Conservation (phyloP, 2,329 filamentous ascomycete genomes). For the Diaporthe aspalathi region DNA sequence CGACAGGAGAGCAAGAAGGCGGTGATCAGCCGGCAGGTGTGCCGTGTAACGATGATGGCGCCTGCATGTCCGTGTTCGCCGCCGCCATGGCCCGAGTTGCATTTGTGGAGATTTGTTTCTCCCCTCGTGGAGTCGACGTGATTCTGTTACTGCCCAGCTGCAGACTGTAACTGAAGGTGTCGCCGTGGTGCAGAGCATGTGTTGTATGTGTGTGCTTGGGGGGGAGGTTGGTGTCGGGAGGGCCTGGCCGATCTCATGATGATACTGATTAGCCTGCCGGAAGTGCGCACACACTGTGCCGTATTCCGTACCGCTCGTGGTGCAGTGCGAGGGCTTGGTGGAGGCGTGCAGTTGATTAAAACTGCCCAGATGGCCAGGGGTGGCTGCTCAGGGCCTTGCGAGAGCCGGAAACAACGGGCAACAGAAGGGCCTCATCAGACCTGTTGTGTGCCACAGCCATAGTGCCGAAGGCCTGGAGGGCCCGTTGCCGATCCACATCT, state of each 20-base stretch:
- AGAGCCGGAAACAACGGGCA: too few species aligned
- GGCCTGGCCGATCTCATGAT: conserved; percentile 12
- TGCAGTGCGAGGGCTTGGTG: not conserved
- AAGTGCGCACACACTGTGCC: not conserved
- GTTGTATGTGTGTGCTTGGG: not conserved
- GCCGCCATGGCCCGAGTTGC: not conserved
- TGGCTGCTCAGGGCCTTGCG: too few species aligned
- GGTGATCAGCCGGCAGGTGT: too few species aligned
- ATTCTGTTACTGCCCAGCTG: conserved; percentile 21
- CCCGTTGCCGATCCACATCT: conserved; percentile 30
- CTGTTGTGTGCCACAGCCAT: not conserved
- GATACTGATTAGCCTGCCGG: too few species aligned
- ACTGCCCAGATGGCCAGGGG: conserved; percentile 22
- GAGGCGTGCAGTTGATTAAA: conserved; percentile 8
- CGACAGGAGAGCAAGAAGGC: not conserved
- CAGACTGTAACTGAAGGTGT: conserved; percentile 20
- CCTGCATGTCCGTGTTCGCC: too few species aligned
- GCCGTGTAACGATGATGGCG: not conserved
- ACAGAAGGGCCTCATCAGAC: not conserved
- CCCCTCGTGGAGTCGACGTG: not conserved
- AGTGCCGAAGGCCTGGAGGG: conserved; percentile 5
- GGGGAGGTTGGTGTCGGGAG: not conserved
- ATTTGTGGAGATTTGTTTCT: conserved; percentile 10
- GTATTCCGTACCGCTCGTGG: too few species aligned
- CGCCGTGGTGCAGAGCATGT: conserved; percentile 15